Conservation (phyloP, 371 early-diverging fungal genomes). For the Circinella minor region DNA sequence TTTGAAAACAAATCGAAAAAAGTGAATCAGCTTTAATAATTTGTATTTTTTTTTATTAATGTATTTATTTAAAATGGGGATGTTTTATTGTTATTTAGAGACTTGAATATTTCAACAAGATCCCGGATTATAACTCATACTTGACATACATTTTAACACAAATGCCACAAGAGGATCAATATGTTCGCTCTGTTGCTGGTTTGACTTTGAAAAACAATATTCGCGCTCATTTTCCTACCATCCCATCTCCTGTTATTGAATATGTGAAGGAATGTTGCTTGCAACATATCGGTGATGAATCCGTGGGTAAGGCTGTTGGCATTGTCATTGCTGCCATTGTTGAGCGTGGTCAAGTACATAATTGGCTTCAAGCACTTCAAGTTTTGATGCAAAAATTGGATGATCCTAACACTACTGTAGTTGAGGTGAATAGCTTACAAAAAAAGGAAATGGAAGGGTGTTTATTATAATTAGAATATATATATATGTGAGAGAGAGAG, state of each 20-base stretch:
- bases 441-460: no score
- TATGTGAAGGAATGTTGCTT: constrained; percentile 79
- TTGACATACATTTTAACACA: constrained; percentile 84
- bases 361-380: constrained; percentile 86
- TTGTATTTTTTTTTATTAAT: no score
- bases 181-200: constrained; percentile 85
- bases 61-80: no score
- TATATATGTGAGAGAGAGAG: no score
- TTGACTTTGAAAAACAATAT: constrained; percentile 89
- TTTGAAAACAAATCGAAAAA: no score
- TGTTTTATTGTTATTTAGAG: constrained; percentile 52
- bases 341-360: constrained; percentile 65
- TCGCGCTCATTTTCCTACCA: constrained; percentile 59
- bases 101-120: constrained; percentile 80
- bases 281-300: constrained; percentile 75
- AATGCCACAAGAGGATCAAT: constrained; percentile 65
- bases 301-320: constrained; percentile 72
- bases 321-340: constrained; percentile 85
- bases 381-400: constrained; percentile 78
- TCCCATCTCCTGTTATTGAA: constrained; percentile 69
- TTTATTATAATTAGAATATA: no score
- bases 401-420: constrained; percentile 66
- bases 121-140: constrained; percentile 91
- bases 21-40: no score
- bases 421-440: constrained; percentile 64